phyloP scores from a whole-genome alignment of 176 grass and related monocot genomes.

The Zoysia pacifica region DNA sequence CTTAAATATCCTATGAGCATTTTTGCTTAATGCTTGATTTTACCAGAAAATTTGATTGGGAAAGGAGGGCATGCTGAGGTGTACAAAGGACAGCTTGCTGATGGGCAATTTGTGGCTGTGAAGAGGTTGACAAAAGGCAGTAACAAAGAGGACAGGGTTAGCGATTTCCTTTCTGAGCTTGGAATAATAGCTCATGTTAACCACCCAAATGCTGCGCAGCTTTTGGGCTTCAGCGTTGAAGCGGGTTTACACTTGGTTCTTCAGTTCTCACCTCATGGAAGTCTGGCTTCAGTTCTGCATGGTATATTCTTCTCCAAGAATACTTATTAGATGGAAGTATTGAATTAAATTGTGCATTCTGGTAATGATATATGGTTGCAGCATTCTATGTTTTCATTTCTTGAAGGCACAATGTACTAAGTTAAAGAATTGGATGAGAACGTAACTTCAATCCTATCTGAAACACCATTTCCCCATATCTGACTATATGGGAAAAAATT shows the following conservation, averaged over 20 bases:
- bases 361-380: background rate
- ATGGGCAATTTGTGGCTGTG: slow-evolving; percentile 85
- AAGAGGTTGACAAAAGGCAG: slow-evolving; percentile 88
- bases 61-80: slow-evolving; percentile 96
- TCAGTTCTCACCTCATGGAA: slow-evolving; percentile 92
- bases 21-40: slow-evolving; percentile 31
- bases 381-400: slow-evolving; percentile 23
- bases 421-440: background rate
- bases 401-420: background rate
- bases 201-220: slow-evolving; percentile 93
- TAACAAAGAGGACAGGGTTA: slow-evolving; percentile 79
- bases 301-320: slow-evolving; percentile 54
- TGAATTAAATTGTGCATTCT: slow-evolving; percentile 12
- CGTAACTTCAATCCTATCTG: slow-evolving; percentile 26
- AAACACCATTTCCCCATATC: background rate
- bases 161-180: slow-evolving; percentile 90
- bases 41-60: slow-evolving; percentile 84
- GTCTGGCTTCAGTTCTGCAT: slow-evolving; percentile 90
- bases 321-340: slow-evolving; percentile 22
- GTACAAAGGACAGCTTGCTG: slow-evolving; percentile 73
- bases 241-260: slow-evolving; percentile 84
- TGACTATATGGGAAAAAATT: background rate
- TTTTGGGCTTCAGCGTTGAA: slow-evolving; percentile 93
- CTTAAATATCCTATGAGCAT: slow-evolving; percentile 22
- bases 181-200: slow-evolving; percentile 99